Conservation (phyloP, 2,329 filamentous ascomycete genomes). For the Macroventuria anomochaeta region DNA sequence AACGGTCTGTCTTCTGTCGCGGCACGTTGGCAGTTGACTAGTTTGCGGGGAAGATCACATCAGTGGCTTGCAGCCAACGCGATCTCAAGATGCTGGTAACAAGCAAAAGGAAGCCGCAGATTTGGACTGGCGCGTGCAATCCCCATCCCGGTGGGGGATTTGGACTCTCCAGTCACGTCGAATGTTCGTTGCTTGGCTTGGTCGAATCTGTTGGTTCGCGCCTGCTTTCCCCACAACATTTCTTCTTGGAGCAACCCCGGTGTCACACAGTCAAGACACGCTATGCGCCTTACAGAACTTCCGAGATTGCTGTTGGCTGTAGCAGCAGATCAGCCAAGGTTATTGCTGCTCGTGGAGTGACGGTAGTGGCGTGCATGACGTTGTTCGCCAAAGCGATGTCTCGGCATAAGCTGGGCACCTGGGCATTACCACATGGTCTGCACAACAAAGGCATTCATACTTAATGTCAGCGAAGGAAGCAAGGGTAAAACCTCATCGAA, state of each 20-base stretch:
- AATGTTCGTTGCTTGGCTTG: constrained; percentile 22
- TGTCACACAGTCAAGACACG: constrained; percentile 27
- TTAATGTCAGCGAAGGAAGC: constrained; percentile 22
- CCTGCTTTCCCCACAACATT: constrained; percentile 28
- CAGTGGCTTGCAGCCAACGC: constrained; percentile 12
- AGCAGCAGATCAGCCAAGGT: constrained; percentile 24
- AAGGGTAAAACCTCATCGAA: not conserved
- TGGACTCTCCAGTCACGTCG: constrained; percentile 17
- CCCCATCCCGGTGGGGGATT: constrained; percentile 10
- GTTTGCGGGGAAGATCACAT: constrained; percentile 15
- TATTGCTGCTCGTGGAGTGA: constrained; percentile 19
- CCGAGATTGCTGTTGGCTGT: constrained; percentile 27
- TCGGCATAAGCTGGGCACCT: constrained; percentile 28
- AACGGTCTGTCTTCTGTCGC: constrained; percentile 4
- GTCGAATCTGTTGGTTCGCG: constrained; percentile 24
- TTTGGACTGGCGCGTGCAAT: constrained; percentile 7
- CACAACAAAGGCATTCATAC: constrained; percentile 22
- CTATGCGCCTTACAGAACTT: constrained; percentile 22
- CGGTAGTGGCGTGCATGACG: constrained; percentile 34
- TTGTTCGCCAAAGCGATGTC: constrained; percentile 22
- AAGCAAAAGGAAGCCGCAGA: constrained; percentile 7
- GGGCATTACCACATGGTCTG: constrained; percentile 33
- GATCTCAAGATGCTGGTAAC: not conserved
- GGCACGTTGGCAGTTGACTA: constrained; percentile 17
- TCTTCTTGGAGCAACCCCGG: constrained; percentile 24